Base-by-base conservation (phyloP, 768 basidiomycete species). In the Lenzites betulinus region DNA sequence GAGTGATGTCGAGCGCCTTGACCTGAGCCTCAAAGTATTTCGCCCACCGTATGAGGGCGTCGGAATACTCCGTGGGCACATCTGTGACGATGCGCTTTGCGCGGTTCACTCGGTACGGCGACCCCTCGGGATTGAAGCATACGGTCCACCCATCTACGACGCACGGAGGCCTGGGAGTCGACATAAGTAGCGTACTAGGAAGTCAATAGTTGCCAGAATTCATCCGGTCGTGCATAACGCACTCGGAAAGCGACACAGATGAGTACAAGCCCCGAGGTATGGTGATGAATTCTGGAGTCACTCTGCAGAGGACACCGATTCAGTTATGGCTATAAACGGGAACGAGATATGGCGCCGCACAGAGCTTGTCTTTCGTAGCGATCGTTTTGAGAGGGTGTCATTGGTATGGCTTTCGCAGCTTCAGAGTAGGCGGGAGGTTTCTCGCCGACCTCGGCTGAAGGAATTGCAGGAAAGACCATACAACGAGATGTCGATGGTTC, bases 61-160 rank as follows among this genome's bases (percentile, higher is more conserved):
- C 54, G 18, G 15, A 16, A 13, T 25, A 20, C 23, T 62, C 43
- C 22, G 56, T n/a, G 1, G 55, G 59, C 8, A 42, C 30, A 35
- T 65, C 64, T 8, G 64, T 65, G 26, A 65, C 50, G 43, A 62
- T 9, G 49, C 22, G 60, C 18, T 33, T 28, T 18, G 30, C 36
- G 11, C 7, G 3, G 23, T 66, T 57, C 23, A 66, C 54, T 22
- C 58, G 63, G 57, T 62, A 68, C 12, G 47, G 47, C 8, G 65
- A 54, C n/a, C 67, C 67, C 42, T 68, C 67, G 6, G 67, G 67
- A 41, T 68, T 66, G 22, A 61, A 23, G n/a, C 51, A 22, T 13
- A 12, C 13, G 7, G 38, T 39, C 67, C 67, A 68, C 6, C 47
- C 60, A 3, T 11, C 28, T 7, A 54, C 30, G 30, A 43, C 18